Evolutionary conservation across 2,329 filamentous ascomycete genomes (phyloP), one percentile per base, ranked within the genome.

Genomic region (Hymenotorrendiella dingleyae): DNA sequence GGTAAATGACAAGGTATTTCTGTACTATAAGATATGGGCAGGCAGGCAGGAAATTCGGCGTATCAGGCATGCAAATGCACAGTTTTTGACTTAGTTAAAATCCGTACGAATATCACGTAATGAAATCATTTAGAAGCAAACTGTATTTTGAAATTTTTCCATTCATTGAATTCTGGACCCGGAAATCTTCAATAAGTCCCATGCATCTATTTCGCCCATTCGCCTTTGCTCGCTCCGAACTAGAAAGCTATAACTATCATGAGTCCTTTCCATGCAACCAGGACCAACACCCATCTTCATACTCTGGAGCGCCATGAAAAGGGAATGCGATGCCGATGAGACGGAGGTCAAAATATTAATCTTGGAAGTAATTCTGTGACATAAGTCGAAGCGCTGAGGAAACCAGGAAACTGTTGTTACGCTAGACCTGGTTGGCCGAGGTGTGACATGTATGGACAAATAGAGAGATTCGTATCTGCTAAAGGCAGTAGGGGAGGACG

Each of bases 131-230:
- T 24, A 36, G 24, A 36, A 10, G 20, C 14, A 24, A 8, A 14
- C 20, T 11, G 19, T 29, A n/a, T 36, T 46, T 39, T 44, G 28
- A 48, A 51, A 46, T 40, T 49, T 54, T 53, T 52, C 50, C 54
- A 53, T 55, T 56, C 50, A 45, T 54, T 49, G 42, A 45, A 53
- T 45, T 51, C 30, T 48, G 49, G 52, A 48, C 47, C 42, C 38
- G n/a, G 35, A 52, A 45, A 49, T 49, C 33, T 45, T 41, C 45
- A 36, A 42, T 46, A 45, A 51, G 43, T 39, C 51, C 53, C 47
- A 53, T 55, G 48, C 51, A 49, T 59, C 55, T 58, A 56, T 54
- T 49, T 52, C 49, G 55, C 54, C 55, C 43, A 37, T 58, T 58
- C 57, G 55, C 58, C 56, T 34, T 56, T 55, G 48, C 49, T 55